Evolutionary conservation across 768 basidiomycete species (phyloP).

Genomic region (Trametes coccinea): DNA sequence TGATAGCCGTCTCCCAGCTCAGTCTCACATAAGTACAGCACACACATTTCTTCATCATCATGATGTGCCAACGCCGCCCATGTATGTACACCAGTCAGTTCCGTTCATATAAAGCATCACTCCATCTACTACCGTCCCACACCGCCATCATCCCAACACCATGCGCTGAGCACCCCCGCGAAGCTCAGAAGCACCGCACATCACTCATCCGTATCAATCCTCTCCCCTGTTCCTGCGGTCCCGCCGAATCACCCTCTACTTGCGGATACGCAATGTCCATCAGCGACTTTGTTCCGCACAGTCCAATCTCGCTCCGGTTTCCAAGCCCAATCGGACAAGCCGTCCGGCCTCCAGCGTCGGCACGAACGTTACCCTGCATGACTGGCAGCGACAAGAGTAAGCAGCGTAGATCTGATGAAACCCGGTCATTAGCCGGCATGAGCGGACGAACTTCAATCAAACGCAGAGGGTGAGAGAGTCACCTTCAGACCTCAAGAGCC

Average conservation of each 20-base stretch:
- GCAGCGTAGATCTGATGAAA: no score
- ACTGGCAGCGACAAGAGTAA: no score
- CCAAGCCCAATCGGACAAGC: no score
- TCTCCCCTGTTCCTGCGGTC: background rate
- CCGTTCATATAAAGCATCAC: background rate
- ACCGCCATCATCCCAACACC: background rate
- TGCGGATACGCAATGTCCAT: background rate
- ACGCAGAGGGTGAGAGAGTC: no score
- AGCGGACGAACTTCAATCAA: no score
- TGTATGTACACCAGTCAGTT: background rate
- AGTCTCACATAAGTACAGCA: background rate
- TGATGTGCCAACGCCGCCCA: background rate
- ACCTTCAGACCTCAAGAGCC: no score
- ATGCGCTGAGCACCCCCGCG: background rate
- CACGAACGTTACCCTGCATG: no score
- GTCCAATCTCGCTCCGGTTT: background rate
- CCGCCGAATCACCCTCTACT: background rate
- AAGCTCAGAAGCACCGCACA: background rate
- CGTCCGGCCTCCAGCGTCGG: no score
- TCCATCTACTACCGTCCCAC: background rate
- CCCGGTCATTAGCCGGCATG: no score
- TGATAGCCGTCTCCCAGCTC: slow-evolving; percentile 23
- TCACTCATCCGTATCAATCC: background rate
- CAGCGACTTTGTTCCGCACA: background rate
- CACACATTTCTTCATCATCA: background rate